Percentiles rank a stretch among this genome's conserved stretches.
Evolutionary conservation across 345 rosid species (phyloP).

Genomic region (Citrus sinensis): DNA sequence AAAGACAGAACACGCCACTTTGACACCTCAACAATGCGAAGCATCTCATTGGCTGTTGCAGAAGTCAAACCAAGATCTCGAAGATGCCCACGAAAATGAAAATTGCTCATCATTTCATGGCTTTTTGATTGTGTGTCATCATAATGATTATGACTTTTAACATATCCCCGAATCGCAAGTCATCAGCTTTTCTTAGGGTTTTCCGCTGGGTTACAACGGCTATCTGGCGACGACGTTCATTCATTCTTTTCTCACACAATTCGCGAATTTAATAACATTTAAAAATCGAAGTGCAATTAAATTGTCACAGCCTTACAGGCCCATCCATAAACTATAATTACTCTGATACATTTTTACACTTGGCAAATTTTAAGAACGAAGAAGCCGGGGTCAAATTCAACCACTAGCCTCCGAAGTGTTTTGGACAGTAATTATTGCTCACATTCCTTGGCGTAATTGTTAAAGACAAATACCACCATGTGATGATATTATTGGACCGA

Average conservation of each 20-base stretch:
- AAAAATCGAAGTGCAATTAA: background rate
- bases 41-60: background rate
- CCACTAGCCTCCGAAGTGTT: too few relatives aligned
- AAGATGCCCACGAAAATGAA: background rate
- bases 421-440: background rate
- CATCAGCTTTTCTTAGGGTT: too few relatives aligned
- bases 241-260: background rate
- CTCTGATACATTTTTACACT: too few relatives aligned
- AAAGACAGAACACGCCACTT: background rate
- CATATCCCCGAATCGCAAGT: too few relatives aligned
- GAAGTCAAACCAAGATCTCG: background rate
- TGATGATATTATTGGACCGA: too few relatives aligned
- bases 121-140: background rate
- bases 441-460: background rate
- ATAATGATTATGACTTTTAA: background rate
- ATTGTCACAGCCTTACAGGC: too few relatives aligned
- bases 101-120: background rate
- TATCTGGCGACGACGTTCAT: background rate
- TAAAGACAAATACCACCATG: too few relatives aligned
- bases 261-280: too few relatives aligned
- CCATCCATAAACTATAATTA: too few relatives aligned
- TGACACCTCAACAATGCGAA: background rate
- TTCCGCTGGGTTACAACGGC: background rate
- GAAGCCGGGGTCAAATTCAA: background rate
- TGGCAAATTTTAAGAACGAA: background rate